phyloP scores from a whole-genome alignment of 176 grass and related monocot species.

The Pharus latifolius region DNA sequence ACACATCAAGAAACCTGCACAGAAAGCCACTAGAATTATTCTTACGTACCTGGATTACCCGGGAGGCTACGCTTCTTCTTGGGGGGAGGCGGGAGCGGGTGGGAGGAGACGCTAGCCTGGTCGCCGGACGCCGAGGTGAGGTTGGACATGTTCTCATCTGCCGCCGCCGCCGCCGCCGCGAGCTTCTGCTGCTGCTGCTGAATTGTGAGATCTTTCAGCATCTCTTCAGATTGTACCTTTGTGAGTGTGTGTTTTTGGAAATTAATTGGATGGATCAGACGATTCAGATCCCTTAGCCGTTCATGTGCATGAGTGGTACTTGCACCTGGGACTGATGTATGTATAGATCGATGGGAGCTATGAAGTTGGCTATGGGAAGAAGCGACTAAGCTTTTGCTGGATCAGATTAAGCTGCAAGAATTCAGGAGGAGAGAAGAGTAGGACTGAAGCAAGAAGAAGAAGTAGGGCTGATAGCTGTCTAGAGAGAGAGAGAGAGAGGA shows the following conservation, averaged over 20 bases:
- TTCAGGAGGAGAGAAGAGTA: constrained; percentile 7
- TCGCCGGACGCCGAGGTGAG: constrained; percentile 91
- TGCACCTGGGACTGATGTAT: no score
- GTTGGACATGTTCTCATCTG: constrained; percentile 96
- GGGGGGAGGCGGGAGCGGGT: constrained; percentile 30
- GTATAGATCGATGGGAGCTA: neutral
- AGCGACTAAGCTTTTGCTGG: neutral
- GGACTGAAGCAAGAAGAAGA: constrained; percentile 7
- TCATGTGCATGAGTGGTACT: neutral
- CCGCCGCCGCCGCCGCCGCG: constrained; percentile 1
- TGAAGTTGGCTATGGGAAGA: neutral
- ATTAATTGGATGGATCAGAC: no score
- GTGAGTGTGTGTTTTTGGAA: neutral
- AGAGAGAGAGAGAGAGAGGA: constrained; percentile 9
- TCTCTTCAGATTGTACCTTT: constrained; percentile 12
- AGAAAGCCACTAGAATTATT: neutral
- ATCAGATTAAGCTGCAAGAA: neutral
- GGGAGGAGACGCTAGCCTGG: constrained; percentile 64
- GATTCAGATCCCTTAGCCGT: no score
- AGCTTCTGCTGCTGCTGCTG: constrained; percentile 44
- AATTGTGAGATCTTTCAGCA: constrained; percentile 63
- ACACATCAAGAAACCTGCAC: neutral
- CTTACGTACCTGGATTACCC: constrained; percentile 70
- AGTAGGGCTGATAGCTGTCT: constrained; percentile 21
- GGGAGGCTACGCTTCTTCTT: constrained; percentile 98